Conservation (phyloP, 305 asterid species). For the Euphrasia arctica region DNA sequence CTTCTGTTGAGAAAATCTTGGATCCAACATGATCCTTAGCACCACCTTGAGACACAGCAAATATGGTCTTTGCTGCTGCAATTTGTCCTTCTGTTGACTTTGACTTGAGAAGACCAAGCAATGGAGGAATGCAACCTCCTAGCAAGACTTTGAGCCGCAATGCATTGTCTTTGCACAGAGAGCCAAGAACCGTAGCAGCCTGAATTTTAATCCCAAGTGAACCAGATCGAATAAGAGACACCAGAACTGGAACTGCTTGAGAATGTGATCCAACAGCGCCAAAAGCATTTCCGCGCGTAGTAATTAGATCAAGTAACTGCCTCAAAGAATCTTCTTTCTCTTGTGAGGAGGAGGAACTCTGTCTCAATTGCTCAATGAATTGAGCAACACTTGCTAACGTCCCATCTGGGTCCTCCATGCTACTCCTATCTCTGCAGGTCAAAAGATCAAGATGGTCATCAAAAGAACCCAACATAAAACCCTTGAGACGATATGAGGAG, state of each 20-base stretch:
- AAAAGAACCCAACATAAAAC: conserved; percentile 15
- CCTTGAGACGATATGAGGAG: not conserved
- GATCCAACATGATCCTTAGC: conserved; percentile 97
- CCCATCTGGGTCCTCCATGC: conserved; percentile 99
- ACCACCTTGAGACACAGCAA: conserved; percentile 98
- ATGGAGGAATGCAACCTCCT: too few species aligned
- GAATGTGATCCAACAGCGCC: conserved; percentile 99
- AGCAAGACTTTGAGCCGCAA: too few species aligned
- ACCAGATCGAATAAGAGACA: conserved; percentile 83
- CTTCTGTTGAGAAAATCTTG: conserved; percentile 97
- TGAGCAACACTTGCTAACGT: conserved; percentile 98
- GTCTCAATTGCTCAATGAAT: conserved; percentile 91
- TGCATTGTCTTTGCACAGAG: too few species aligned
- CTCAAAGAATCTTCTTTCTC: conserved; percentile 81
- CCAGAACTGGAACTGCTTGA: conserved; percentile 98
- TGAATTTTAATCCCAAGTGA: conserved; percentile 86
- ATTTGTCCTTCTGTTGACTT: conserved; percentile 89
- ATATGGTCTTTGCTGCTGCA: conserved; percentile 95
- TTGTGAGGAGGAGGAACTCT: conserved; percentile 76
- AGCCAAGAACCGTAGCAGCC: conserved; percentile 28
- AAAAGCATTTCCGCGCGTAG: conserved; percentile 81
- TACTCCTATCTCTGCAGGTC: conserved; percentile 76
- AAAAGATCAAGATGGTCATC: conserved; percentile 24
- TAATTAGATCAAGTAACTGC: conserved; percentile 79
- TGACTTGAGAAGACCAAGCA: too few species aligned